These are phyloP conservation scores for Debaryomyces psychrophilus DNA, from an alignment of 1,139 yeast species.

Conservation along the genomic window DNA sequence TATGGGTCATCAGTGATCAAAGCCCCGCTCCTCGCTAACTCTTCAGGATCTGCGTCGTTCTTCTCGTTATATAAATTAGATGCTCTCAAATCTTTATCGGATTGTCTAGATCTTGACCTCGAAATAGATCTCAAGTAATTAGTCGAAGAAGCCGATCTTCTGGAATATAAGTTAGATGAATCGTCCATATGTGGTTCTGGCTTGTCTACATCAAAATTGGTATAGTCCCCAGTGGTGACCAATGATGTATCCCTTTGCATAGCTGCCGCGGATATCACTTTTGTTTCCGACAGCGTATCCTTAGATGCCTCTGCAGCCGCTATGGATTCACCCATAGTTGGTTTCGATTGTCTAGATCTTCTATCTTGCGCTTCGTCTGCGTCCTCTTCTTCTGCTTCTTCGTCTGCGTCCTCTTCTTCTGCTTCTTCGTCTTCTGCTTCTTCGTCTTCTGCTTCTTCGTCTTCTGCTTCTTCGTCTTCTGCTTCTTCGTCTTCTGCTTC, in stretches of 20 bases:
- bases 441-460: conserved; percentile 8
- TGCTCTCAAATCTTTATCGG: conserved; percentile 35
- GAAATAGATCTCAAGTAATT: conserved; percentile 63
- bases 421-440: conserved; percentile 5
- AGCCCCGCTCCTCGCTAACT: conserved; percentile 48
- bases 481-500: conserved; percentile 20
- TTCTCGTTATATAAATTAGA: conserved; percentile 30
- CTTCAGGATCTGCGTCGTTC: conserved; percentile 47
- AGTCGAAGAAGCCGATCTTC: conserved; percentile 42
- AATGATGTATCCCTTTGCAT: conserved; percentile 43
- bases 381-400: conserved; percentile 16
- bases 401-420: conserved; percentile 18
- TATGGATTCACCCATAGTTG: conserved; percentile 54
- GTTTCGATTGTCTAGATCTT: conserved; percentile 46
- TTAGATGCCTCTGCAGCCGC: conserved; percentile 45
- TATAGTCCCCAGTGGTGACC: conserved; percentile 54
- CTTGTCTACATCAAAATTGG: conserved; percentile 49
- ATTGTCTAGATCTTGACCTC: conserved; percentile 59
- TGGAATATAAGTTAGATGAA: conserved; percentile 27
- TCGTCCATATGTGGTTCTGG: conserved; percentile 24
- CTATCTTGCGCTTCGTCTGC: conserved; percentile 37
- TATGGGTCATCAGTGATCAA: conserved; percentile 52
- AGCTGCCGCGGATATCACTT: conserved; percentile 12
- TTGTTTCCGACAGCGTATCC: conserved; percentile 17
- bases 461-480: conserved; percentile 19